Conservation (phyloP, 2,329 filamentous ascomycete genomes). For the Ophiocordyceps robertsii region DNA sequence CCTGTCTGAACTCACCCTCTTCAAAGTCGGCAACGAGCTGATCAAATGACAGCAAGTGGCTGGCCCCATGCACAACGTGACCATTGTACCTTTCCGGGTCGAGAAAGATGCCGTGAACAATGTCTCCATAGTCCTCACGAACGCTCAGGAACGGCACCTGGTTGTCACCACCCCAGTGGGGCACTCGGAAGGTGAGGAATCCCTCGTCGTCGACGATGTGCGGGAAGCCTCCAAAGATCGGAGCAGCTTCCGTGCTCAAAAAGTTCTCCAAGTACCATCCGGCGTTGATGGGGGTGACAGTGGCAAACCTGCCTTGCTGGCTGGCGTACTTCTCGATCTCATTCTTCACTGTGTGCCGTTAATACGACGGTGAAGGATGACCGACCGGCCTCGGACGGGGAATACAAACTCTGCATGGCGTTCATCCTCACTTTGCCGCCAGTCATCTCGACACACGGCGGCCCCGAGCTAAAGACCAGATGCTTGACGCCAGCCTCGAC, state of each 20-base stretch:
- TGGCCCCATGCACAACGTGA: background rate
- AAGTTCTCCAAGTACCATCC: constrained; percentile 20
- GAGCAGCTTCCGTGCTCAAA: constrained; percentile 12
- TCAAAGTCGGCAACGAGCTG: background rate
- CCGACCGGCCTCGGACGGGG: background rate
- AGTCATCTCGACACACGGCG: constrained; percentile 2
- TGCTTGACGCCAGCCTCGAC: constrained; percentile 11
- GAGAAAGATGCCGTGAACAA: constrained; percentile 23
- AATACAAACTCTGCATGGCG: background rate
- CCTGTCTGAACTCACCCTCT: background rate
- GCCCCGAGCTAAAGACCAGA: constrained; percentile 12
- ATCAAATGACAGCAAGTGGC: background rate
- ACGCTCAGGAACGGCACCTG: constrained; percentile 18
- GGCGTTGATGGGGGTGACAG: constrained; percentile 12
- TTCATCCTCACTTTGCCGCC: background rate
- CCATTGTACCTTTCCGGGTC: constrained; percentile 8
- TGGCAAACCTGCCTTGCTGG: constrained; percentile 10
- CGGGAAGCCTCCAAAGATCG: constrained; percentile 17
- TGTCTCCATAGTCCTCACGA: constrained; percentile 22
- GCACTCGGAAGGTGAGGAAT: constrained; percentile 15
- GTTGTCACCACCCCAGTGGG: constrained; percentile 16
- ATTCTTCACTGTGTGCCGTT: constrained; percentile 7
- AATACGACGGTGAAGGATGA: background rate
- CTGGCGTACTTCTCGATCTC: constrained; percentile 9
- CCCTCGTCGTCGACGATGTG: constrained; percentile 15